Percentiles rank a stretch among this genome's conserved stretches.
phyloP scores from a whole-genome alignment of 2,329 filamentous ascomycete species.

The Diplodia scrobiculata region DNA sequence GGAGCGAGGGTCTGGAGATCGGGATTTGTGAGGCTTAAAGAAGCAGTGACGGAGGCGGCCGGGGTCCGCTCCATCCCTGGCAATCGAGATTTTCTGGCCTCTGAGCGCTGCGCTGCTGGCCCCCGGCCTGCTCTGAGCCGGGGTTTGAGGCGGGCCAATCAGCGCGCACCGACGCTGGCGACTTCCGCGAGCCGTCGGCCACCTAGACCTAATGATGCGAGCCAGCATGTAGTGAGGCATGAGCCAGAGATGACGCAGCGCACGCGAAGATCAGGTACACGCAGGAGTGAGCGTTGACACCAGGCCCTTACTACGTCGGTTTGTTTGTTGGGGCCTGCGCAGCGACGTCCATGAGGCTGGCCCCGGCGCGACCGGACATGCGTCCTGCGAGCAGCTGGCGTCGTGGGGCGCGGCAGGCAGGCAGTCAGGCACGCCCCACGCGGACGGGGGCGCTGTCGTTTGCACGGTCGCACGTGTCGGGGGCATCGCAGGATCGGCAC shows the following conservation, averaged over 20 bases:
- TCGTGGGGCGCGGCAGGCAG: background rate
- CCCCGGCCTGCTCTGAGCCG: background rate
- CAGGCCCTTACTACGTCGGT: background rate
- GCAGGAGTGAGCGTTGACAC: background rate
- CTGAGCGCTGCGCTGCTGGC: constrained; percentile 4
- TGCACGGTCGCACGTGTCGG: constrained; percentile 13
- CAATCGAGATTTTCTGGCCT: constrained; percentile 3
- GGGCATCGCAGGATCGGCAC: constrained; percentile 18
- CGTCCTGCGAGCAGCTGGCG: background rate
- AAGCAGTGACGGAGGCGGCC: background rate
- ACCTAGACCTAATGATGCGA: constrained; percentile 7
- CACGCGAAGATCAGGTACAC: constrained; percentile 14
- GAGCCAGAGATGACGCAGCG: constrained; percentile 21
- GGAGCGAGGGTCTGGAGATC: constrained; percentile 20
- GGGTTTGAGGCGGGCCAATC: background rate
- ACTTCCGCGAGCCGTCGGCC: background rate
- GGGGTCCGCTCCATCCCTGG: background rate
- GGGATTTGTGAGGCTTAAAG: constrained; percentile 25
- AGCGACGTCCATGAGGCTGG: background rate
- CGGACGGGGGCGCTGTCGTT: background rate
- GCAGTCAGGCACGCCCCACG: background rate
- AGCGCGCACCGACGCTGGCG: background rate
- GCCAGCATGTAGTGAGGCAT: constrained; percentile 10
- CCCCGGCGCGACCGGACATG: background rate
- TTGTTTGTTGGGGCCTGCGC: background rate